These are phyloP conservation scores for Zymoseptoria pseudotritici DNA, from an alignment of 2,329 filamentous ascomycete species.

Conservation along the genomic window DNA sequence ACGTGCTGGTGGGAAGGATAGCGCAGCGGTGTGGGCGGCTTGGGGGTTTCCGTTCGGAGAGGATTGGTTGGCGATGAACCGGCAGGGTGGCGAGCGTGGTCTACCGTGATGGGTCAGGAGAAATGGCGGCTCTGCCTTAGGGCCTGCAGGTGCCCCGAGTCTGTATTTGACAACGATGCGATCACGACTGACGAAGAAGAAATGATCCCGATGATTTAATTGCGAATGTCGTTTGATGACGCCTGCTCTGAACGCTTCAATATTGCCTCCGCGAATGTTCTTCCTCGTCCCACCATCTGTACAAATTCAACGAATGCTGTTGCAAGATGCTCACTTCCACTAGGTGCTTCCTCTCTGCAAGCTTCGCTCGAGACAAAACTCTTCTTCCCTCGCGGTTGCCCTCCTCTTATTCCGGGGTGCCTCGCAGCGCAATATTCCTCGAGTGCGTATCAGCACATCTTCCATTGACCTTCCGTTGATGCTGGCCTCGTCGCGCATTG, in stretches of 20 bases:
- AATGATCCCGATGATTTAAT: neutral
- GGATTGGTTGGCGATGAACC: conserved; percentile 4
- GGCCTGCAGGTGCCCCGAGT: too few relatives aligned
- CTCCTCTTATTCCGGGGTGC: neutral
- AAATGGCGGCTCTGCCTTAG: too few relatives aligned
- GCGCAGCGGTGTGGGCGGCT: conserved; percentile 11
- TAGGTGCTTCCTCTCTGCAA: neutral
- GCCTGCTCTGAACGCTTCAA: neutral
- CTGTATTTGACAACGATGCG: too few relatives aligned
- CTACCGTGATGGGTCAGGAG: too few relatives aligned
- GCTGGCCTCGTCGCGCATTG: neutral
- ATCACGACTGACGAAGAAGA: neutral
- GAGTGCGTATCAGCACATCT: neutral
- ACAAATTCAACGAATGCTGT: neutral
- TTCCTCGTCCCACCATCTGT: neutral
- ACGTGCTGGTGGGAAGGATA: too few relatives aligned
- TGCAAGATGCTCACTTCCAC: neutral
- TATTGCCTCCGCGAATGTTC: neutral
- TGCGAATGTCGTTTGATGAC: neutral
- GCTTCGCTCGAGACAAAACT: neutral
- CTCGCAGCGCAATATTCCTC: neutral
- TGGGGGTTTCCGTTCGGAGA: conserved; percentile 11
- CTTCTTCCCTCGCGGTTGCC: neutral
- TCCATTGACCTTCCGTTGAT: neutral
- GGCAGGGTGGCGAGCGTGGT: neutral